These are phyloP conservation scores for Thelephora ganbajun DNA, from an alignment of 768 basidiomycete species.

Conservation along the genomic window DNA sequence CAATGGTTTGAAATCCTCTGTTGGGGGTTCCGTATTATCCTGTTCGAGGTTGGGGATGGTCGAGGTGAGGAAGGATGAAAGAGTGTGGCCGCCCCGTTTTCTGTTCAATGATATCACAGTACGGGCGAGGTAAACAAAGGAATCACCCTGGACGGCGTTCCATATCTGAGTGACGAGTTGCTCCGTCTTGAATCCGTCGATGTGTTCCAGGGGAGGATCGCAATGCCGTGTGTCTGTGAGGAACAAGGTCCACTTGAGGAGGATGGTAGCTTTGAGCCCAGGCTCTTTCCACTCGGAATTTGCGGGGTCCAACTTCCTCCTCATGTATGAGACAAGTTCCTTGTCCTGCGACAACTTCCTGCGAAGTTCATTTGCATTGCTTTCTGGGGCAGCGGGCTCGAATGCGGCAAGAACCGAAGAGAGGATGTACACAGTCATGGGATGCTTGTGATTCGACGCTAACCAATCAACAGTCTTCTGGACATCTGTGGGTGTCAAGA, in stretches of 20 bases:
- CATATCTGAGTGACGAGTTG: slow-evolving; percentile 72
- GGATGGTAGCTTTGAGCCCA: slow-evolving; percentile 54
- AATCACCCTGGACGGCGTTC: slow-evolving; percentile 73
- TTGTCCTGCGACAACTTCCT: slow-evolving; percentile 32
- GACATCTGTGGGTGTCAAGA: slow-evolving; percentile 45
- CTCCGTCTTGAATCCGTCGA: slow-evolving; percentile 56
- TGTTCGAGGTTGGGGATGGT: slow-evolving; percentile 17
- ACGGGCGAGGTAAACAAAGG: slow-evolving; percentile 59
- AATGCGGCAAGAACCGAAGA: slow-evolving; percentile 50
- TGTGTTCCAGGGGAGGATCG: slow-evolving; percentile 48
- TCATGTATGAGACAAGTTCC: slow-evolving; percentile 42
- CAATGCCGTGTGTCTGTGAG: slow-evolving; percentile 63
- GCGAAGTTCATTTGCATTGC: slow-evolving; percentile 29
- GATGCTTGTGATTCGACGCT: slow-evolving; percentile 44
- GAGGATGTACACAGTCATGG: slow-evolving; percentile 58
- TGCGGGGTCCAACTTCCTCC: slow-evolving; percentile 33
- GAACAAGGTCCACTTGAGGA: slow-evolving; percentile 85
- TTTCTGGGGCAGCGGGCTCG: slow-evolving; percentile 47
- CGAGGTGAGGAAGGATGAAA: slow-evolving; percentile 15
- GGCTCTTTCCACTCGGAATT: slow-evolving; percentile 49
- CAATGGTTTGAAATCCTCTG: slow-evolving; percentile 36
- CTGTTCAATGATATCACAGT: slow-evolving; percentile 43
- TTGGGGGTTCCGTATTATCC: slow-evolving; percentile 25
- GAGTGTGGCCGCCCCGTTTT: slow-evolving; percentile 19
- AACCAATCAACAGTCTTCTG: slow-evolving; percentile 62